Conservation (phyloP, 768 basidiomycete species). For the Suillus subluteus region DNA sequence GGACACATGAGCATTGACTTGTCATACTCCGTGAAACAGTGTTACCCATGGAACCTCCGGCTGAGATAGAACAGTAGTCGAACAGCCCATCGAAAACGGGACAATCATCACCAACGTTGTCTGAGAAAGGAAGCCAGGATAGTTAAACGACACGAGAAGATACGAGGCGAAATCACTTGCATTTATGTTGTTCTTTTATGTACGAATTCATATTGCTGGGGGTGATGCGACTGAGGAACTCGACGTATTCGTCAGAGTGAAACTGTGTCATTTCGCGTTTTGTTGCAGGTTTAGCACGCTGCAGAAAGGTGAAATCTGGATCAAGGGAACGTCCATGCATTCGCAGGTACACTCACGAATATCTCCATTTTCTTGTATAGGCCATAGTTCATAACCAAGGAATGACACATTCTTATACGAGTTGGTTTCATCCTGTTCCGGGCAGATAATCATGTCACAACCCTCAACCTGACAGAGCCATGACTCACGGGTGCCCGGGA, state of each 20-base stretch:
- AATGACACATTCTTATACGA: conserved; percentile 98
- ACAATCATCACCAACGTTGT: conserved; percentile 98
- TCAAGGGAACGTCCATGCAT: conserved; percentile 4
- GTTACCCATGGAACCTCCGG: conserved; percentile 99
- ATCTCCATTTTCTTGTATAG: conserved; percentile 99
- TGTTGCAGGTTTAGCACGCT: conserved; percentile 99
- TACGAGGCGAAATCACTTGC: conserved; percentile 46
- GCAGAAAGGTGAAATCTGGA: conserved; percentile 12
- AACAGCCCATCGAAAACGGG: conserved; percentile 98
- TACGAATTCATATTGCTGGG: conserved; percentile 95
- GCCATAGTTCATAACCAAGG: conserved; percentile 99
- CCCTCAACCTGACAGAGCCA: background rate
- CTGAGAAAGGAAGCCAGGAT: conserved; percentile 41
- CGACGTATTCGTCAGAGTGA: conserved; percentile 98
- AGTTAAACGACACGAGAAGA: background rate
- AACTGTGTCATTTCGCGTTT: conserved; percentile 99
- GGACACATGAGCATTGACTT: conserved; percentile 12
- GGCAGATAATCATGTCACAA: conserved; percentile 10
- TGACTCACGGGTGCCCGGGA: conserved; percentile 86
- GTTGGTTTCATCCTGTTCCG: conserved; percentile 89
- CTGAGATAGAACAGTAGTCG: conserved; percentile 98
- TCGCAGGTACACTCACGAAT: conserved; percentile 67
- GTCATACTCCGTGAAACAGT: conserved; percentile 13
- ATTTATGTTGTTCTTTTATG: conserved; percentile 95
- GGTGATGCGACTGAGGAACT: conserved; percentile 91